Conservation (phyloP, 768 basidiomycete species). For the Lyophyllum semitale region DNA sequence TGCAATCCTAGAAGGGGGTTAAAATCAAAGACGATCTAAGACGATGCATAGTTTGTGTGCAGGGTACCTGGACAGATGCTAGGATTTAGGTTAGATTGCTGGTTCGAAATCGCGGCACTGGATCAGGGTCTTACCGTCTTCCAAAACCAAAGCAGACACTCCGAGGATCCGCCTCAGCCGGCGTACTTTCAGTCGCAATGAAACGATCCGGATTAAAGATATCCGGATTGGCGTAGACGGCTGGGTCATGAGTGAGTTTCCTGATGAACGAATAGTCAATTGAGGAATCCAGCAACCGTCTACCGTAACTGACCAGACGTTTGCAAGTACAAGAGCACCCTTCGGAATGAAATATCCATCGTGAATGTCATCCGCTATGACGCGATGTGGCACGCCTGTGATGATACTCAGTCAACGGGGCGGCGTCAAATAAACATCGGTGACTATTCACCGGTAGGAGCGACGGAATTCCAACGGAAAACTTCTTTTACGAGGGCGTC, state of each 20-base stretch:
- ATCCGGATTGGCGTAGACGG: constrained; percentile 53
- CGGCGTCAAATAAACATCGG: constrained; percentile 1
- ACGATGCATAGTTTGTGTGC: not conserved
- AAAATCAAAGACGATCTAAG: constrained; percentile 1
- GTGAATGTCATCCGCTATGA: constrained; percentile 61
- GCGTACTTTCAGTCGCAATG: constrained; percentile 41
- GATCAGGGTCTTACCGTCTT: constrained; percentile 44
- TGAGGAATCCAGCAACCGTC: constrained; percentile 15
- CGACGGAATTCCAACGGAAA: constrained; percentile 49
- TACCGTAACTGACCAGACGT: constrained; percentile 42
- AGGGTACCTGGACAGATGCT: constrained; percentile 53
- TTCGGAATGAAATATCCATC: constrained; percentile 65
- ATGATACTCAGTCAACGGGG: constrained; percentile 10
- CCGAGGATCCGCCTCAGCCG: constrained; percentile 58
- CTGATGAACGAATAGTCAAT: constrained; percentile 23
- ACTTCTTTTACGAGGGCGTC: constrained; percentile 65
- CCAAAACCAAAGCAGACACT: constrained; percentile 72
- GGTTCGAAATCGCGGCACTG: not conserved
- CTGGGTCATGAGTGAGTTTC: constrained; percentile 57
- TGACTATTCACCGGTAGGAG: constrained; percentile 39
- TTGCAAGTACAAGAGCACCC: constrained; percentile 52
- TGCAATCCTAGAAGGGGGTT: constrained; percentile 39
- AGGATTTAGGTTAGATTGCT: constrained; percentile 5
- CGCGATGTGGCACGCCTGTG: constrained; percentile 55
- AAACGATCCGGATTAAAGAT: constrained; percentile 64